Evolutionary conservation across 2,329 filamentous ascomycete genomes (phyloP).

Genomic region (Fusarium sp.): DNA sequence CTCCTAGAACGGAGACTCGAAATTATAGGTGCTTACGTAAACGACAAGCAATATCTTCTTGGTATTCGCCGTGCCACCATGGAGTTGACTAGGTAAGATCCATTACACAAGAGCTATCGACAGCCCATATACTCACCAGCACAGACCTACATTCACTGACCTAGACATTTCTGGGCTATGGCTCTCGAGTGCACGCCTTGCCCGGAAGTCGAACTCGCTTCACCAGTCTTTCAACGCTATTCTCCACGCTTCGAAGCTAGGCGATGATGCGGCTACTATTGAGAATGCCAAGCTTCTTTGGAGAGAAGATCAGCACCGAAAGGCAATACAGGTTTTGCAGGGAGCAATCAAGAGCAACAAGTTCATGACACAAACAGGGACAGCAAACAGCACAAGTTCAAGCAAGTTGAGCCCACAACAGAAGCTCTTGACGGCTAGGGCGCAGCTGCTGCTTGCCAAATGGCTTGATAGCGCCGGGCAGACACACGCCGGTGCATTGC

Average conservation of each 20-base stretch:
- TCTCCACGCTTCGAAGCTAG: slow-evolving; percentile 83
- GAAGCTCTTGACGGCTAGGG: slow-evolving; percentile 73
- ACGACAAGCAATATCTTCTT: slow-evolving; percentile 93
- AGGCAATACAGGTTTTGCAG: slow-evolving; percentile 91
- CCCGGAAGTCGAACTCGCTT: slow-evolving; percentile 82
- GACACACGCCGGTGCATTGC: slow-evolving; percentile 81
- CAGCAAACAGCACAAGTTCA: slow-evolving; percentile 45
- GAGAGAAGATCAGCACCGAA: slow-evolving; percentile 91
- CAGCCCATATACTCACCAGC: slow-evolving; percentile 1
- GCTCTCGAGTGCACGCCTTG: slow-evolving; percentile 84
- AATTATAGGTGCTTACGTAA: slow-evolving; percentile 84
- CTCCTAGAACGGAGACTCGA: slow-evolving; percentile 79
- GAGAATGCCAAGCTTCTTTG: slow-evolving; percentile 93
- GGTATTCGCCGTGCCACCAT: slow-evolving; percentile 87
- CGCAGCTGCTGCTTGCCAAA: slow-evolving; percentile 89
- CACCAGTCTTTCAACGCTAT: slow-evolving; percentile 94
- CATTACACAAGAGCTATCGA: background rate
- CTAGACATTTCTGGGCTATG: slow-evolving; percentile 83
- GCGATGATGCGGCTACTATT: slow-evolving; percentile 87
- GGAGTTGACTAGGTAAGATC: slow-evolving; percentile 74
- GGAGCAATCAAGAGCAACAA: slow-evolving; percentile 83
- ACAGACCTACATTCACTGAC: slow-evolving; percentile 68
- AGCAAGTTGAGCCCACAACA: slow-evolving; percentile 57
- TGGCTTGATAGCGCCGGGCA: slow-evolving; percentile 97
- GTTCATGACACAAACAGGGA: slow-evolving; percentile 65